Percentiles rank a stretch among this genome's conserved stretches.
Evolutionary conservation across 495 filamentous ascomycete genomes (phyloP).

Genomic region (Aspergillus nidulans): DNA sequence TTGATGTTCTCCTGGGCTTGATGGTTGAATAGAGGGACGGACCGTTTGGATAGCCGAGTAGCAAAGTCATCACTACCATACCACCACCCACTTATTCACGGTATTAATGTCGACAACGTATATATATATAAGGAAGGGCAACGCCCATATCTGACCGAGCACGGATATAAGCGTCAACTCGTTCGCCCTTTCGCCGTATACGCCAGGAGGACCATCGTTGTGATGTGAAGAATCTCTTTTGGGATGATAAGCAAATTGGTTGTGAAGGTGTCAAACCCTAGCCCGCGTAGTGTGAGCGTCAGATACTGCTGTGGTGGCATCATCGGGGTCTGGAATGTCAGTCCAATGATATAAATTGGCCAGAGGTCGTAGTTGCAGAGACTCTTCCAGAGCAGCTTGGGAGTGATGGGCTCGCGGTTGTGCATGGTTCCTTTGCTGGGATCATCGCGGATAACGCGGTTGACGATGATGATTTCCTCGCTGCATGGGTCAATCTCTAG

Average conservation of each 20-base stretch:
- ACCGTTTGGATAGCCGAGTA: slow-evolving; percentile 53
- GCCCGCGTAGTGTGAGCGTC: slow-evolving; percentile 42
- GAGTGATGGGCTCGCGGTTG: slow-evolving; percentile 49
- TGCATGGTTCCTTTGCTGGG: slow-evolving; percentile 59
- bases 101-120: slow-evolving; percentile 36
- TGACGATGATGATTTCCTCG: slow-evolving; percentile 48
- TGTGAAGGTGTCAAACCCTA: slow-evolving; percentile 44
- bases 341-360: slow-evolving; percentile 51
- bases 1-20: background rate
- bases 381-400: slow-evolving; percentile 37
- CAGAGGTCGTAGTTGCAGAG: slow-evolving; percentile 53
- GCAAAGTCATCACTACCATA: slow-evolving; percentile 43
- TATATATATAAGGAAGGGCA: slow-evolving; percentile 50
- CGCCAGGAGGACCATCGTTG: slow-evolving; percentile 31
- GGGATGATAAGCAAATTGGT: slow-evolving; percentile 63
- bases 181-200: slow-evolving; percentile 39
- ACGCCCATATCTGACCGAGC: slow-evolving; percentile 47
- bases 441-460: slow-evolving; percentile 59
- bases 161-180: slow-evolving; percentile 46
- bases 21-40: background rate
- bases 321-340: slow-evolving; percentile 48
- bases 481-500: background rate
- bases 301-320: slow-evolving; percentile 41
- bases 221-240: slow-evolving; percentile 33
- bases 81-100: slow-evolving; percentile 45